phyloP scores from a whole-genome alignment of 305 asterid species.

The Fraxinus velutina region DNA sequence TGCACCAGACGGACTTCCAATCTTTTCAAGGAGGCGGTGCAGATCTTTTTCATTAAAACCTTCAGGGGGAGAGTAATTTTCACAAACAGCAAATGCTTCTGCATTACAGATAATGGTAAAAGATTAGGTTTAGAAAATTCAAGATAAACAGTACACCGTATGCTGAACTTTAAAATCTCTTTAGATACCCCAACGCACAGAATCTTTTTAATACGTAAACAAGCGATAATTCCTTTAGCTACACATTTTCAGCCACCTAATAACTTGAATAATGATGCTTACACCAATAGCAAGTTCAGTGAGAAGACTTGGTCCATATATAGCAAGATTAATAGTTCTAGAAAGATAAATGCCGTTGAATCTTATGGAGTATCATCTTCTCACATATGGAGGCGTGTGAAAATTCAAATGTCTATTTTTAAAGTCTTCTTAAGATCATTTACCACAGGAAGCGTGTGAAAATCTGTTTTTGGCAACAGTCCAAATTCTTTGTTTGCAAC shows the following conservation, averaged over 20 bases:
- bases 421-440: not conserved
- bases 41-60: conserved; percentile 86
- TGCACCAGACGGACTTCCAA: conserved; percentile 92
- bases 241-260: not conserved
- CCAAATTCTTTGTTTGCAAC: not conserved
- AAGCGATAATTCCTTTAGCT: not conserved
- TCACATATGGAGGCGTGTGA: not conserved
- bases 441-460: not conserved
- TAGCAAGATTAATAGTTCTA: not conserved
- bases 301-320: not conserved
- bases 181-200: not conserved
- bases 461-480: not conserved
- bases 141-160: not conserved
- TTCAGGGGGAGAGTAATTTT: conserved; percentile 88
- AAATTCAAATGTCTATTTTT: not conserved
- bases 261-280: not conserved
- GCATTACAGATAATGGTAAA: conserved; percentile 24
- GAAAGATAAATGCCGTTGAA: not conserved
- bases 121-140: not conserved
- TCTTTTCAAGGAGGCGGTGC: conserved; percentile 78
- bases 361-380: not conserved
- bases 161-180: not conserved
- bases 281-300: not conserved
- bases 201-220: not conserved
- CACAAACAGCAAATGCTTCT: conserved; percentile 98